A percentile compares a stretch with the other conserved stretches of the same genome.
These are phyloP conservation scores for Lactarius tabidus DNA, from an alignment of 768 basidiomycete genomes.

Conservation along the genomic window DNA sequence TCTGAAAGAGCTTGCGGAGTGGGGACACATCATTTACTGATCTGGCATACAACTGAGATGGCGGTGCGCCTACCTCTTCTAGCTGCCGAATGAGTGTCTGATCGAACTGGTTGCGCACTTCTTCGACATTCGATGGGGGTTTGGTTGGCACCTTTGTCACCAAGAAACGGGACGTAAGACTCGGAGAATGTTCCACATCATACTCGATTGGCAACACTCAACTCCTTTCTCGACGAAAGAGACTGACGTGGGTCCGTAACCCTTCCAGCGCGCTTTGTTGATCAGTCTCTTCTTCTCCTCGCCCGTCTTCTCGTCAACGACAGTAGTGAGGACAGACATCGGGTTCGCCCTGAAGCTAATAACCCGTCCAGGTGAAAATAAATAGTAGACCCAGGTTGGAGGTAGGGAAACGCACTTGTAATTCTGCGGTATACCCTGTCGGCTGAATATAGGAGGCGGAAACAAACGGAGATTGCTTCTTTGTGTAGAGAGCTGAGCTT, in stretches of 20 bases:
- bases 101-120: slow-evolving; percentile 52
- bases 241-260: slow-evolving; percentile 69
- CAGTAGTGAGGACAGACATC: slow-evolving; percentile 64
- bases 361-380: neutral
- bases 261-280: slow-evolving; percentile 83
- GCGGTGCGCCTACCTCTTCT: slow-evolving; percentile 41
- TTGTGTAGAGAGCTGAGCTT: slow-evolving; percentile 27
- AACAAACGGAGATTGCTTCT: slow-evolving; percentile 68
- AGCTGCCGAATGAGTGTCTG: slow-evolving; percentile 51
- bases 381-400: neutral
- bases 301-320: slow-evolving; percentile 70
- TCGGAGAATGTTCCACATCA: slow-evolving; percentile 29
- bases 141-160: slow-evolving; percentile 42
- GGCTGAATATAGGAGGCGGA: slow-evolving; percentile 87
- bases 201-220: slow-evolving; percentile 28
- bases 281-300: slow-evolving; percentile 81
- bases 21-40: neutral
- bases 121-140: slow-evolving; percentile 59
- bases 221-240: slow-evolving; percentile 58
- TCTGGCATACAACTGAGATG: neutral
- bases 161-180: slow-evolving; percentile 29
- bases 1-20: slow-evolving; percentile 53
- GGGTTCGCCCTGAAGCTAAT: slow-evolving; percentile 73
- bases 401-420: slow-evolving; percentile 58
- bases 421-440: slow-evolving; percentile 71